Conservation (phyloP, 495 filamentous ascomycete species). For the Hypoxylon fuscum region DNA sequence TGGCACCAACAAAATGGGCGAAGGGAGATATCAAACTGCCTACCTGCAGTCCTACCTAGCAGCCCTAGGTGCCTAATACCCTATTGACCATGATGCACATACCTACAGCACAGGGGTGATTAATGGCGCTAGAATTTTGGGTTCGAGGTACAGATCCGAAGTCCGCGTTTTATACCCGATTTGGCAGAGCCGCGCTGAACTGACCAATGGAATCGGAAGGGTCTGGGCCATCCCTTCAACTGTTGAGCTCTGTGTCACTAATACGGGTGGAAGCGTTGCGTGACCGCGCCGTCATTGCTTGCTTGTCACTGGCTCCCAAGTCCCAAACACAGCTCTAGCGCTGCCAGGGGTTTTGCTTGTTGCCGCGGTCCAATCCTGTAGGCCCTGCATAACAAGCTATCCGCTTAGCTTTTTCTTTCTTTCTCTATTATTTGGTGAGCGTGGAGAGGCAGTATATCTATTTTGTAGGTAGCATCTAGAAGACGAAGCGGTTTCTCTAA, state of each 20-base stretch:
- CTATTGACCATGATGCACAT: no score
- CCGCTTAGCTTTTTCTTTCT: conserved; percentile 2
- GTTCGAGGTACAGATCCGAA: conserved; percentile 17
- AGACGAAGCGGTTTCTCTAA: conserved; percentile 2
- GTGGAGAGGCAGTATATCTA: conserved; percentile 12
- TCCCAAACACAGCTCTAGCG: conserved; percentile 27
- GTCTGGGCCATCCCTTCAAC: conserved; percentile 28
- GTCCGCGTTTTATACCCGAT: conserved; percentile 31
- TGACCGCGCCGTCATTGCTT: conserved; percentile 6
- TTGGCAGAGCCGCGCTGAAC: conserved; percentile 18
- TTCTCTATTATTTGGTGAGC: conserved; percentile 12
- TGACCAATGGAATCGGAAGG: conserved; percentile 18
- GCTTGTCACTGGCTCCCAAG: conserved; percentile 9
- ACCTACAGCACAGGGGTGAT: not conserved
- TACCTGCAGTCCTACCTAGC: no score
- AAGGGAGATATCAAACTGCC: conserved; percentile 8
- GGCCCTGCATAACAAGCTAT: conserved; percentile 3
- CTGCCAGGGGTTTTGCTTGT: conserved; percentile 12
- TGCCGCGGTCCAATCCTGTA: conserved; percentile 31
- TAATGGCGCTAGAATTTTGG: conserved; percentile 8
- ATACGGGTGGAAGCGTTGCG: conserved; percentile 5
- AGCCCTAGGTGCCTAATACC: no score
- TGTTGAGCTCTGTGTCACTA: conserved; percentile 33
- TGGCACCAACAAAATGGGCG: conserved; percentile 10
- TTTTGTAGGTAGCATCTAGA: conserved; percentile 19